Evolutionary conservation across 306 rosid genomes (phyloP).

Genomic region (Psophocarpus tetragonolobus): DNA sequence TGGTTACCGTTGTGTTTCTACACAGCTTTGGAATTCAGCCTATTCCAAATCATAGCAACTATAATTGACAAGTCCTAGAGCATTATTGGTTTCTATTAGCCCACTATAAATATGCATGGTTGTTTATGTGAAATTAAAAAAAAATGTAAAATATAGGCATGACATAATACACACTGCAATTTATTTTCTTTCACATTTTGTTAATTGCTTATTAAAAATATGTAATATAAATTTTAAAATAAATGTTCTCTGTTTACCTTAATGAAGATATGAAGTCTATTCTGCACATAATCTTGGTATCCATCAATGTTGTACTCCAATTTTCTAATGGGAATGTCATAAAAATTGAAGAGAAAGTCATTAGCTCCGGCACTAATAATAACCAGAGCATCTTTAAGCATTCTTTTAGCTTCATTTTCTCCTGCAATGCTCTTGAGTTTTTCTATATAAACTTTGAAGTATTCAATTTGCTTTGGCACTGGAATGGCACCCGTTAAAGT

Average conservation of each 20-base stretch:
- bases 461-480: constrained; percentile 48
- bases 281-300: constrained; percentile 64
- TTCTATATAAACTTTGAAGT: constrained; percentile 47
- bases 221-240: neutral
- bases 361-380: constrained; percentile 66
- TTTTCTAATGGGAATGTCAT: constrained; percentile 52
- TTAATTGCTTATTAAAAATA: neutral
- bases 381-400: constrained; percentile 45
- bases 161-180: neutral
- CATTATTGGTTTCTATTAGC: neutral
- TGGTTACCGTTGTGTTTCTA: neutral
- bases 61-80: neutral
- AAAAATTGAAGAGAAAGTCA: constrained; percentile 58
- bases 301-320: constrained; percentile 40
- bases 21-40: neutral
- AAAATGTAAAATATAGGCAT: neutral
- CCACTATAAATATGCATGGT: neutral
- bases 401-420: constrained; percentile 36
- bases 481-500: constrained; percentile 33
- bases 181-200: no score
- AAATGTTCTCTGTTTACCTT: constrained; percentile 1
- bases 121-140: neutral
- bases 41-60: neutral
- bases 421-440: constrained; percentile 53
- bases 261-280: constrained; percentile 38